These are phyloP conservation scores for Arthrobotrys megalospora DNA, from an alignment of 2,329 filamentous ascomycete species.

Conservation along the genomic window DNA sequence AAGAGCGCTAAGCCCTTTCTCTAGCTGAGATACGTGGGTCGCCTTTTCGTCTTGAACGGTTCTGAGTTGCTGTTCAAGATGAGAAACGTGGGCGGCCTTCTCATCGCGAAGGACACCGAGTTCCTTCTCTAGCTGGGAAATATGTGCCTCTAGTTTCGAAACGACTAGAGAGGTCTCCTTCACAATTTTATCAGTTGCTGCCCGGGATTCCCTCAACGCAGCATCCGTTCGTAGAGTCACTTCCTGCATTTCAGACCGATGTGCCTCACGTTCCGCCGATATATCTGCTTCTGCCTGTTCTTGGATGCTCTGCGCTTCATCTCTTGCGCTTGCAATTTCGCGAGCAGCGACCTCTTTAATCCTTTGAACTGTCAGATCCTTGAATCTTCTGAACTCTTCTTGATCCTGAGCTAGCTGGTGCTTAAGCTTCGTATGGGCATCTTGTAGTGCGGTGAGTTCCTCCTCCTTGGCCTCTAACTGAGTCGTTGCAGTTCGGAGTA, in stretches of 20 bases:
- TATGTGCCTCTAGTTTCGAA: constrained; percentile 37
- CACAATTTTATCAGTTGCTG: constrained; percentile 35
- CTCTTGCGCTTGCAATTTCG: constrained; percentile 59
- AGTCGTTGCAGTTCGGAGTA: constrained; percentile 86
- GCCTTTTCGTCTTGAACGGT: constrained; percentile 70
- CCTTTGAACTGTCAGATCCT: constrained; percentile 62
- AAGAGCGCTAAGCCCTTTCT: constrained; percentile 67
- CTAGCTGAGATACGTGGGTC: constrained; percentile 51
- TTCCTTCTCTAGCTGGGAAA: constrained; percentile 42
- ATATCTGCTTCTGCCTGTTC: constrained; percentile 61
- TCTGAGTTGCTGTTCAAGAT: constrained; percentile 71
- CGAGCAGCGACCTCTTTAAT: constrained; percentile 57
- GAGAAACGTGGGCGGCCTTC: constrained; percentile 4
- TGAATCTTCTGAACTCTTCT: constrained; percentile 62
- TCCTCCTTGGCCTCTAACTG: constrained; percentile 82
- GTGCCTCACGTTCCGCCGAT: constrained; percentile 59
- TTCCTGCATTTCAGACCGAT: constrained; percentile 58
- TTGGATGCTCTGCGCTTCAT: constrained; percentile 61
- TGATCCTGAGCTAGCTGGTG: constrained; percentile 69
- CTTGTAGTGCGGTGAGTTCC: constrained; percentile 73
- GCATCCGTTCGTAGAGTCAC: constrained; percentile 57
- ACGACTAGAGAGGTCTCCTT: constrained; percentile 46
- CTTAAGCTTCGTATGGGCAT: constrained; percentile 72
- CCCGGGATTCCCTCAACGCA: constrained; percentile 44
- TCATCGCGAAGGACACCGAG: constrained; percentile 22